Conservation (phyloP, 208 protist genomes). For the Endotrypanum monterogeii region DNA sequence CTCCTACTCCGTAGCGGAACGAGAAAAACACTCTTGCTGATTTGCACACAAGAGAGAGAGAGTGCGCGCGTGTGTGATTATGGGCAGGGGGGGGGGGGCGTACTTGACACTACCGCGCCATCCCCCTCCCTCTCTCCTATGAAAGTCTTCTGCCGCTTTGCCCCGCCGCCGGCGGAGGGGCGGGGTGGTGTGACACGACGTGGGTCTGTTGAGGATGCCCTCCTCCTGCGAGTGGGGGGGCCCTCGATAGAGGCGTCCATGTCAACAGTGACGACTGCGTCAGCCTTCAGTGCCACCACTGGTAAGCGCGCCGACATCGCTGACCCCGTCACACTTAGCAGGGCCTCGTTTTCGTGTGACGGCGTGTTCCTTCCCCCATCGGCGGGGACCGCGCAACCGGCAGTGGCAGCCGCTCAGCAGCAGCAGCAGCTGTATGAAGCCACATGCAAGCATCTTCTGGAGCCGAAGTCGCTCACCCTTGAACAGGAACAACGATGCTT, state of each 20-base stretch:
- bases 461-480: background rate
- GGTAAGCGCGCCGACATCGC: constrained; percentile 24
- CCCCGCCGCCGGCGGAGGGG: constrained; percentile 1
- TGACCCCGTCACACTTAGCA: constrained; percentile 42
- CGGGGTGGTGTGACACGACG: background rate
- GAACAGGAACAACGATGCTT: background rate
- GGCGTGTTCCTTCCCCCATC: constrained; percentile 32
- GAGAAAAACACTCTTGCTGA: too few species aligned
- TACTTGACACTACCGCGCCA: background rate
- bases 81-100: background rate
- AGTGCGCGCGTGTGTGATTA: too few species aligned
- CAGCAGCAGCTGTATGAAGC: constrained; percentile 25
- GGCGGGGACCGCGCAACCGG: constrained; percentile 23
- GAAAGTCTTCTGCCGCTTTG: constrained; percentile 71
- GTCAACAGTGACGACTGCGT: background rate
- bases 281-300: background rate
- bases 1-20: background rate
- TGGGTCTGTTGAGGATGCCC: constrained; percentile 3
- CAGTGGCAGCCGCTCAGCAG: constrained; percentile 10
- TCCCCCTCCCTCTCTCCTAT: constrained; percentile 30
- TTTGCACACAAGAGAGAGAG: too few species aligned
- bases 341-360: constrained; percentile 42
- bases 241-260: background rate
- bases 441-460: constrained; percentile 18
- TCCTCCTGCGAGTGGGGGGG: constrained; percentile 18